Evolutionary conservation across 2,329 filamentous ascomycete genomes (phyloP), one percentile per base, ranked within the genome.

Genomic region (Alternaria burnsii): DNA sequence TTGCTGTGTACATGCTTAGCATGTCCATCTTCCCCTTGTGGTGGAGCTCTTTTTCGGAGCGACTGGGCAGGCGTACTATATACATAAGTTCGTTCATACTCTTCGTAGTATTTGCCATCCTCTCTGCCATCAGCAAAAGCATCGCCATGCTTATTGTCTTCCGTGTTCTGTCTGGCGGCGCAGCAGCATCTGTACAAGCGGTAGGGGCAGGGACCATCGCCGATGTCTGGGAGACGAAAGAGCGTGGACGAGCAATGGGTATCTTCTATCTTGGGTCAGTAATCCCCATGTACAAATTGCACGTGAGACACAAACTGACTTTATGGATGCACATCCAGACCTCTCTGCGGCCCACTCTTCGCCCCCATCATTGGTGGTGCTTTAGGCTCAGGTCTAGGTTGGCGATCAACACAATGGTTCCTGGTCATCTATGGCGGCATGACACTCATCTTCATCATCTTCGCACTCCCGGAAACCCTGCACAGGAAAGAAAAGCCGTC

Each of bases 21-120:
- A 80, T 80, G 78, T 68, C 72, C 8, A 79, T 80, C 8, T 80
- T 80, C 52, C 78, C 78, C 0, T 63, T 80, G 1, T 80, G 78
- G 78, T 80, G 78, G 78, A 77, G 73, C 30, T 74, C 71, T 11
- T 79, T 80, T 52, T 76, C 71, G 12, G 78, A 80, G 63, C 72
- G 75, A 1, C 59, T 76, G 4, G 78, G 78, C 3, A 55, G 78
- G 34, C 56, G 77, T 22, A 77, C 75, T 3, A 78, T 79, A 20
- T 79, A 79, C 58, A 71, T 79, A 44, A 63, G 68, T 7, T 75
- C 71, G 10, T 80, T 80, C 50, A 53, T 67, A 10, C 50, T 79
- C 12, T 79, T 78, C 28, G 66, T 75, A 3, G 9, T 79, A 2
- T 79, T 73, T 28, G 72, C 57, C 8, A 61, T 79, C 2, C 59